These are phyloP conservation scores for Ascochyta rabiei DNA, from an alignment of 2,329 filamentous ascomycete genomes.

Conservation along the genomic window DNA sequence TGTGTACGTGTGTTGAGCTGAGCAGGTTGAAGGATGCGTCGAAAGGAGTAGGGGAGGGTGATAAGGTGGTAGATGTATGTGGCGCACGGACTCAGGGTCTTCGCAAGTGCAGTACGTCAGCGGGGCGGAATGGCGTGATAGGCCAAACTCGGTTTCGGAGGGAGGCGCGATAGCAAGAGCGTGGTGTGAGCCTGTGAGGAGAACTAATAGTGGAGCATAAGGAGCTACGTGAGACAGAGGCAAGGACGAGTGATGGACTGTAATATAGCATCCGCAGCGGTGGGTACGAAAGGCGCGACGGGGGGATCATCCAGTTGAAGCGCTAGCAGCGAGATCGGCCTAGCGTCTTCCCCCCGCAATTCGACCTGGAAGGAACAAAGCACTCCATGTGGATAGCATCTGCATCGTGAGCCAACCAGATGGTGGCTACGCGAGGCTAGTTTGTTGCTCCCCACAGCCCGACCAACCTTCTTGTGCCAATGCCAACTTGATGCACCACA, in stretches of 20 bases:
- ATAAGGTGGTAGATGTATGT: constrained; percentile 23
- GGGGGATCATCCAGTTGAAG: constrained; percentile 1
- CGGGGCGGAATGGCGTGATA: constrained; percentile 36
- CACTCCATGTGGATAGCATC: constrained; percentile 24
- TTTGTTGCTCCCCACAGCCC: constrained; percentile 25
- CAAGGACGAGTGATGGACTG: constrained; percentile 25
- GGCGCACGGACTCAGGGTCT: constrained; percentile 31
- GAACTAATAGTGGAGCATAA: constrained; percentile 11
- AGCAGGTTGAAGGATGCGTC: constrained; percentile 6
- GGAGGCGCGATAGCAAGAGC: constrained; percentile 19
- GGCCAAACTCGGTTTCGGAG: constrained; percentile 21
- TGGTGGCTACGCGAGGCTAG: not conserved
- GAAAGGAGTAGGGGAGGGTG: constrained; percentile 22
- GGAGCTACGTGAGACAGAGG: constrained; percentile 8
- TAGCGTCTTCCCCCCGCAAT: constrained; percentile 45
- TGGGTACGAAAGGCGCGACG: constrained; percentile 15
- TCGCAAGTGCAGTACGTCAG: constrained; percentile 31
- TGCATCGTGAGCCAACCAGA: constrained; percentile 9
- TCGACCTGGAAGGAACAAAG: constrained; percentile 33
- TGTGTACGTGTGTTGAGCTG: not conserved
- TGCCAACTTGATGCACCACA: constrained; percentile 27
- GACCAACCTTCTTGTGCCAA: constrained; percentile 27
- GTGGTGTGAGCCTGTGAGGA: constrained; percentile 22
- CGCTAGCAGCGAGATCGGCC: constrained; percentile 13
- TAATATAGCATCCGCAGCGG: constrained; percentile 32